Evolutionary conservation across 2,329 filamentous ascomycete genomes (phyloP).

Genomic region (Aotearoamyces nothofagi): DNA sequence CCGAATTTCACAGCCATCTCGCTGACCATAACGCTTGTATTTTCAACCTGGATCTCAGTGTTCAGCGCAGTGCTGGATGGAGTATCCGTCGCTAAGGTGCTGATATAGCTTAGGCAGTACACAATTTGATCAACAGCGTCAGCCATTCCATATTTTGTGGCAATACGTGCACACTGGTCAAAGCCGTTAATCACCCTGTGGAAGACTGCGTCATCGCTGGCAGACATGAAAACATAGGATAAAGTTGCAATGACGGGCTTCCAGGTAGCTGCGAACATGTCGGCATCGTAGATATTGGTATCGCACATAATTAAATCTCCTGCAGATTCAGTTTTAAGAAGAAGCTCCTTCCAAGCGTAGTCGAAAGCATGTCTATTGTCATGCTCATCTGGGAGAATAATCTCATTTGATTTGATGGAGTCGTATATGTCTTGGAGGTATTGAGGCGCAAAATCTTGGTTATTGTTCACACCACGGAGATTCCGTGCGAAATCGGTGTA

Average conservation of each 20-base stretch:
- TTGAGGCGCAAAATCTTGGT: slow-evolving; percentile 67
- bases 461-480: slow-evolving; percentile 76
- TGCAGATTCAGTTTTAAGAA: slow-evolving; percentile 68
- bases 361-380: slow-evolving; percentile 95
- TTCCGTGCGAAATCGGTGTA: slow-evolving; percentile 73
- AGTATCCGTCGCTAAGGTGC: slow-evolving; percentile 62
- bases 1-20: slow-evolving; percentile 94
- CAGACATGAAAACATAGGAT: slow-evolving; percentile 98
- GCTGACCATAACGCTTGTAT: slow-evolving; percentile 95
- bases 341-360: slow-evolving; percentile 90
- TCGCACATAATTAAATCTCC: slow-evolving; percentile 65
- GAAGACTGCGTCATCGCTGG: slow-evolving; percentile 91
- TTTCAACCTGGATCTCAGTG: slow-evolving; percentile 84
- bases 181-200: slow-evolving; percentile 88
- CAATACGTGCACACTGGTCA: slow-evolving; percentile 89
- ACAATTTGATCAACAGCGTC: slow-evolving; percentile 90
- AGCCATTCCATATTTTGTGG: slow-evolving; percentile 65
- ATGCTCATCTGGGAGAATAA: slow-evolving; percentile 93
- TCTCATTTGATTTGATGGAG: slow-evolving; percentile 84
- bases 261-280: slow-evolving; percentile 97
- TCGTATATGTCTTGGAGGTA: slow-evolving; percentile 81
- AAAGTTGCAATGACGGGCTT: slow-evolving; percentile 86
- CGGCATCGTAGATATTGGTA: slow-evolving; percentile 89
- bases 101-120: slow-evolving; percentile 79
- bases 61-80: slow-evolving; percentile 78